Evolutionary conservation across 2,329 filamentous ascomycete species (phyloP).

Genomic region (Atkinsonella hypoxylon): DNA sequence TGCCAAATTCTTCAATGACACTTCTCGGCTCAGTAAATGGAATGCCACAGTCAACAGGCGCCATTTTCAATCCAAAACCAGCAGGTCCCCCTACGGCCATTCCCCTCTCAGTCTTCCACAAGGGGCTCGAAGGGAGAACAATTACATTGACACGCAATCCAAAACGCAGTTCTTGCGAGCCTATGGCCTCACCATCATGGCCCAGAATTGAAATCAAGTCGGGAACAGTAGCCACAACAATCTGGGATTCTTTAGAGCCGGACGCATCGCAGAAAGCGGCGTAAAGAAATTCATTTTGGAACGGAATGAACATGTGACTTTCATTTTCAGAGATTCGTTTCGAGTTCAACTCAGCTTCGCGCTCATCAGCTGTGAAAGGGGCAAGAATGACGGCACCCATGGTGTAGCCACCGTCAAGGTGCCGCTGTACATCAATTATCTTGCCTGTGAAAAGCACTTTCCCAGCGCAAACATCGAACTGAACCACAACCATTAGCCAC

Average conservation of each 20-base stretch:
- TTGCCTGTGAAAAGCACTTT: slow-evolving; percentile 27
- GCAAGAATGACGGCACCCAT: slow-evolving; percentile 26
- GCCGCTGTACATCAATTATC: slow-evolving; percentile 26
- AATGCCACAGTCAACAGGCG: slow-evolving; percentile 15
- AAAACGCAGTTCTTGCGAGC: slow-evolving; percentile 38
- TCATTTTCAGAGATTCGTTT: slow-evolving; percentile 11
- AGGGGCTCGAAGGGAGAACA: slow-evolving; percentile 34
- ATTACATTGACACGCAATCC: slow-evolving; percentile 38
- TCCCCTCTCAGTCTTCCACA: slow-evolving; percentile 32
- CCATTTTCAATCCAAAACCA: slow-evolving; percentile 16
- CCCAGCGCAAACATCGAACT: slow-evolving; percentile 21
- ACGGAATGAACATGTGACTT: slow-evolving; percentile 26
- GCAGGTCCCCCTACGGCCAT: slow-evolving; percentile 22
- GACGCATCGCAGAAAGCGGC: slow-evolving; percentile 21
- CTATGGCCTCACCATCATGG: slow-evolving; percentile 35
- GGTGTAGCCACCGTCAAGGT: slow-evolving; percentile 27
- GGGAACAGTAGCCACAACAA: slow-evolving; percentile 24
- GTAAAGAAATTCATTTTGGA: slow-evolving; percentile 30
- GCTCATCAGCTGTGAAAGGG: slow-evolving; percentile 20
- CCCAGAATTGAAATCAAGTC: slow-evolving; percentile 25
- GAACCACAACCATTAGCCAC: too few relatives aligned
- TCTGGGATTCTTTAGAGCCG: slow-evolving; percentile 16
- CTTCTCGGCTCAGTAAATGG: slow-evolving; percentile 33
- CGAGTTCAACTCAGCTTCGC: slow-evolving; percentile 11
- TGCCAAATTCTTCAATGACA: slow-evolving; percentile 35